Conservation (phyloP, 345 rosid genomes). For the Bruguiera gymnorhiza region DNA sequence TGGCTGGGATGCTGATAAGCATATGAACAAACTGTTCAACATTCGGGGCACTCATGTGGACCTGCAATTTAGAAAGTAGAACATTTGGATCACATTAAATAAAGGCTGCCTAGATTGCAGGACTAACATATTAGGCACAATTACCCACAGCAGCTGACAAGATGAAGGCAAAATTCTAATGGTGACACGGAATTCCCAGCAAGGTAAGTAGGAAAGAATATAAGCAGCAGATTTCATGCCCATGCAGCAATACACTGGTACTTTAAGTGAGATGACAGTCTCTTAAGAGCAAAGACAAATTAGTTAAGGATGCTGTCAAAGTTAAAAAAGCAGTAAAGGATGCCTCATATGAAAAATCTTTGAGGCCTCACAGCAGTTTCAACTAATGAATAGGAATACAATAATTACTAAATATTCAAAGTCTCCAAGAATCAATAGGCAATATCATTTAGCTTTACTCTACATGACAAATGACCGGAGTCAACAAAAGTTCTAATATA, state of each 20-base stretch:
- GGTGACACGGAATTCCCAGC: no score
- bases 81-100: conserved; percentile 9
- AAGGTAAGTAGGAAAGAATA: neutral
- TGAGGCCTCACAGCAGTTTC: neutral
- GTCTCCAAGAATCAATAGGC: neutral
- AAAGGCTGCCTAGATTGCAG: neutral
- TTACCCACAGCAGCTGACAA: conserved; percentile 4
- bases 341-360: neutral
- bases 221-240: neutral
- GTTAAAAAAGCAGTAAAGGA: no score
- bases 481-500: neutral
- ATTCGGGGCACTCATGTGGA: conserved; percentile 76
- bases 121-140: conserved; percentile 1
- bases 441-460: neutral
- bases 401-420: neutral
- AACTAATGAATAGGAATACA: neutral
- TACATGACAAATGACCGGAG: neutral
- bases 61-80: conserved; percentile 43
- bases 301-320: no score
- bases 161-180: neutral
- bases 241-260: neutral
- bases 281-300: no score
- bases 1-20: conserved; percentile 62
- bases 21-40: conserved; percentile 74
- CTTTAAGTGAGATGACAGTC: no score